Conservation (phyloP, 164 flowering plant species). For the Paratinospora sagittata region DNA sequence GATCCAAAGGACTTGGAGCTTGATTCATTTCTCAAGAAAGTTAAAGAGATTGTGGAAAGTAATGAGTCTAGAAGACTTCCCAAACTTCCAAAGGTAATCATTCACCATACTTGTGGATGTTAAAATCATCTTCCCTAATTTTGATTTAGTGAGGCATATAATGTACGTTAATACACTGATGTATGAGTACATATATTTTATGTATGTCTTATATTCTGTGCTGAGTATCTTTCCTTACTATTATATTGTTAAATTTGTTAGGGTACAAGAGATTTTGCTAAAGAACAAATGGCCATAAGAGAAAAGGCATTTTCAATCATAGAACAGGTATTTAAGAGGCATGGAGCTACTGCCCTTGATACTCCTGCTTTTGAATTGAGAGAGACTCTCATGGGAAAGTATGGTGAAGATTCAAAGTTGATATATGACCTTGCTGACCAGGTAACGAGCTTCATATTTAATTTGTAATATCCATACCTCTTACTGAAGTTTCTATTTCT, state of each 20-base stretch:
- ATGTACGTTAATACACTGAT: too few species aligned
- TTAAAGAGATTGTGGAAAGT: conserved; percentile 76
- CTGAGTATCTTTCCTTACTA: not conserved
- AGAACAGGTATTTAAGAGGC: conserved; percentile 70
- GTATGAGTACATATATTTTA: not conserved
- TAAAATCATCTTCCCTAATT: too few species aligned
- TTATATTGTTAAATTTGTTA: conserved; percentile 17
- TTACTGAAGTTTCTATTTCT: not conserved
- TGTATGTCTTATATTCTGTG: not conserved
- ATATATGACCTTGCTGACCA: conserved; percentile 98
- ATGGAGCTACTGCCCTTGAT: conserved; percentile 82
- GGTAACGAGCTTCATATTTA: conserved; percentile 31
- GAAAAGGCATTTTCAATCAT: conserved; percentile 75
- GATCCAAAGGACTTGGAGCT: conserved; percentile 46
- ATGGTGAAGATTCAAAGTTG: conserved; percentile 96
- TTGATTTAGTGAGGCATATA: not conserved
- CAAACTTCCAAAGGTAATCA: conserved; percentile 72
- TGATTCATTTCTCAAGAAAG: conserved; percentile 37
- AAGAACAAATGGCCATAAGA: conserved; percentile 88
- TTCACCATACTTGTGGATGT: not conserved
- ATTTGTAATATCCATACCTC: not conserved
- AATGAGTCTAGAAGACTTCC: conserved; percentile 84
- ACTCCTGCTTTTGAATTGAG: conserved; percentile 92
- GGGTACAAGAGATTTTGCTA: conserved; percentile 98
- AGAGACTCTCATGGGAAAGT: conserved; percentile 95